Evolutionary conservation across 306 rosid species (phyloP).

Genomic region (Rosa rugosa): DNA sequence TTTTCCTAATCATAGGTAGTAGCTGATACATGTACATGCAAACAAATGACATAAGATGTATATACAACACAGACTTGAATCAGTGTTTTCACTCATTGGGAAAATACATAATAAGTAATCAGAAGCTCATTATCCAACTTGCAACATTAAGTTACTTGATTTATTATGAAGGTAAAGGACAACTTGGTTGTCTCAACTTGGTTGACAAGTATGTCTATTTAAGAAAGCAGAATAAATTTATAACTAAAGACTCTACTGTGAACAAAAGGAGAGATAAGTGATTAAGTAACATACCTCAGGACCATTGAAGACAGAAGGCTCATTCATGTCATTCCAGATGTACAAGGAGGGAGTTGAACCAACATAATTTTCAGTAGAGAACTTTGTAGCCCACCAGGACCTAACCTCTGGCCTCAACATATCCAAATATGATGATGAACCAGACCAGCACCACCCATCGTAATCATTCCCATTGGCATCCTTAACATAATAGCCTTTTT

Average conservation of each 20-base stretch:
- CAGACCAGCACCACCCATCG: constrained; percentile 99
- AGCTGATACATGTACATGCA: too few species aligned
- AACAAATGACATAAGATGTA: background rate
- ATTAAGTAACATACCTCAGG: constrained; percentile 70
- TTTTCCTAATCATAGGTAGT: too few species aligned
- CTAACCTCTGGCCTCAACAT: constrained; percentile 71
- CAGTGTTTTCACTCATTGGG: background rate
- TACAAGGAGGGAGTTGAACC: constrained; percentile 94
- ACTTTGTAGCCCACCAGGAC: constrained; percentile 90
- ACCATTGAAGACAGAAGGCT: constrained; percentile 98
- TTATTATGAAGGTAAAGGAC: background rate
- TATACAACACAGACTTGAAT: background rate
- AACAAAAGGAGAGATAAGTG: constrained; percentile 11
- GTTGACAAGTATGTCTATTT: background rate
- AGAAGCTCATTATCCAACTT: background rate
- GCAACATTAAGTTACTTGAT: background rate
- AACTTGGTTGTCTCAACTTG: background rate
- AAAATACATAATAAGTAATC: background rate
- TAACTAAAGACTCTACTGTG: background rate
- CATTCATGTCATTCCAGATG: constrained; percentile 98
- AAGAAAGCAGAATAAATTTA: background rate
- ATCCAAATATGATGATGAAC: constrained; percentile 87
- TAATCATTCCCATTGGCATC: constrained; percentile 81
- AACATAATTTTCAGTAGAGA: constrained; percentile 62
- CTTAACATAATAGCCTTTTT: constrained; percentile 86